Percentiles rank a stretch among this genome's conserved stretches.
These are phyloP conservation scores for Pseudonitzschia multistriata DNA, from an alignment of 108 stramenopile species.

Conservation along the genomic window DNA sequence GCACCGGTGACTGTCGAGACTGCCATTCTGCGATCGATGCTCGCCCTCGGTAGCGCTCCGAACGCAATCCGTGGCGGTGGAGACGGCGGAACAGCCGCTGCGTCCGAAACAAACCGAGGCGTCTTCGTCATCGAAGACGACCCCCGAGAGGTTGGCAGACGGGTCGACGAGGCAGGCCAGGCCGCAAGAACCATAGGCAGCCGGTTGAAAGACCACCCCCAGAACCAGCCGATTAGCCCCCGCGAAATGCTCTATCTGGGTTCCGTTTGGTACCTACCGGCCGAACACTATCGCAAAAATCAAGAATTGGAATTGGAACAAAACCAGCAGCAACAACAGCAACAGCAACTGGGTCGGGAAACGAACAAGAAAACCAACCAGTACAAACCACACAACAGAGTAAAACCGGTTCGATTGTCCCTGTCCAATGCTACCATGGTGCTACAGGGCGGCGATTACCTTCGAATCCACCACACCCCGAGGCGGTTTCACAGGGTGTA, in stretches of 20 bases:
- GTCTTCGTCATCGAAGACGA: not conserved
- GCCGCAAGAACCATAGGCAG: not conserved
- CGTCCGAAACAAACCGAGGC: not conserved
- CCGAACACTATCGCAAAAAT: conserved; percentile 24
- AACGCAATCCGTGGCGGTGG: not conserved
- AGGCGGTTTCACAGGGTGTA: conserved; percentile 66
- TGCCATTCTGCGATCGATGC: conserved; percentile 25
- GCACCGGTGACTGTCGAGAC: conserved; percentile 18
- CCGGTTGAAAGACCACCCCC: conserved; percentile 1
- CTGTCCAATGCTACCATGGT: conserved; percentile 42
- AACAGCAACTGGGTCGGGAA: not conserved
- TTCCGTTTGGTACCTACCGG: conserved; percentile 69
- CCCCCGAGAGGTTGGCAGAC: not conserved
- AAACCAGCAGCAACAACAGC: not conserved
- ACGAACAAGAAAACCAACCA: not conserved
- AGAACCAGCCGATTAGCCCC: conserved; percentile 30
- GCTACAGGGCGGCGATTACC: conserved; percentile 61
- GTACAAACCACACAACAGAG: not conserved
- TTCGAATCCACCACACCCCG: conserved; percentile 78
- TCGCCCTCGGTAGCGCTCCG: not conserved
- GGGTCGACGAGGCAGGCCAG: not conserved
- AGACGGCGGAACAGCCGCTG: not conserved
- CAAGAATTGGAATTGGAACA: conserved; percentile 1
- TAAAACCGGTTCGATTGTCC: conserved; percentile 58
- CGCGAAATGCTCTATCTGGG: conserved; percentile 65